Evolutionary conservation across 192 early-diverging fungal species (phyloP).

Genomic region (Coemansia sp.): DNA sequence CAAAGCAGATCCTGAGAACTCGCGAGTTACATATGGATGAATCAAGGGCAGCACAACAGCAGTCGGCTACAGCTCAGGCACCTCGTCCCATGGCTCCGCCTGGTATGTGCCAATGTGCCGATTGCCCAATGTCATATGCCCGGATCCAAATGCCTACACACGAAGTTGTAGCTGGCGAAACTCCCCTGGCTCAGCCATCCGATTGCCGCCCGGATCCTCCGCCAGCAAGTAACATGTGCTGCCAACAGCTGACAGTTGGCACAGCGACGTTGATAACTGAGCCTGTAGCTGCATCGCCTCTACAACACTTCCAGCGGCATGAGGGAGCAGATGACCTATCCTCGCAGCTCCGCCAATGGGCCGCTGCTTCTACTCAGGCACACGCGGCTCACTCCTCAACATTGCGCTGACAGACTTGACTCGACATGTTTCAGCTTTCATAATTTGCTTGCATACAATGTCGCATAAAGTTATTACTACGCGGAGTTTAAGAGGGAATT

Average conservation of each 20-base stretch:
- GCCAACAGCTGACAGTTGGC: slow-evolving; percentile 17
- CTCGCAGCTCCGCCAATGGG: slow-evolving; percentile 1
- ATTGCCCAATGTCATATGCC: slow-evolving; percentile 7
- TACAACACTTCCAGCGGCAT: background rate
- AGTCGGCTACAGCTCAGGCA: background rate
- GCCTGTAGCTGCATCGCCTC: slow-evolving; percentile 6
- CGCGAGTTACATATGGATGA: background rate
- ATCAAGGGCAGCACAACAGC: background rate
- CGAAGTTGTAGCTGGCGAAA: background rate
- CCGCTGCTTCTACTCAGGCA: background rate
- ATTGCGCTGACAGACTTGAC: background rate
- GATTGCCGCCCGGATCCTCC: background rate
- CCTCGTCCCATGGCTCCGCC: background rate
- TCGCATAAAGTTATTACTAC: background rate
- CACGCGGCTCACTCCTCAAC: background rate
- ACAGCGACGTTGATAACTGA: slow-evolving; percentile 39
- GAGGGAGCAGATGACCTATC: background rate
- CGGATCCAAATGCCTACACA: background rate
- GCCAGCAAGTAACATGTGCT: background rate
- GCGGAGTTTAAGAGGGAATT: too few relatives aligned
- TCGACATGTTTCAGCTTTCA: background rate
- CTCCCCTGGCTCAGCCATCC: background rate
- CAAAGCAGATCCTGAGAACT: background rate
- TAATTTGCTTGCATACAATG: background rate
- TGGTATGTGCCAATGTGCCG: slow-evolving; percentile 8